A percentile compares a stretch with the other conserved stretches of the same genome.
phyloP scores from a whole-genome alignment of 331 rosid genomes.

The Phaseolus coccineus region DNA sequence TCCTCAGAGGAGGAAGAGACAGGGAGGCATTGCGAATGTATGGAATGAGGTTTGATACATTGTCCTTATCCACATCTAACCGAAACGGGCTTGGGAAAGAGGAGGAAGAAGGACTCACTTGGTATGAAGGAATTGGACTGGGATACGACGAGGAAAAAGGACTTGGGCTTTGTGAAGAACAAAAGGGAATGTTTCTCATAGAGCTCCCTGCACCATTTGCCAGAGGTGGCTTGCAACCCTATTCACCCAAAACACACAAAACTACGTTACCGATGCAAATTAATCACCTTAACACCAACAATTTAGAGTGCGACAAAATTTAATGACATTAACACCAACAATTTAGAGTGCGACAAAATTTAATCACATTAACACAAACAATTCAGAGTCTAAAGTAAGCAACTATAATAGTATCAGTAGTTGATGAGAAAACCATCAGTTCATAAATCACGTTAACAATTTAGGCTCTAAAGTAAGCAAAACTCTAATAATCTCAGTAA shows the following conservation, averaged over 20 bases:
- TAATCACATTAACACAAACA: background rate
- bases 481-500: background rate
- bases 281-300: background rate
- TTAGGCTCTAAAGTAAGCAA: no score
- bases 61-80: constrained; percentile 57
- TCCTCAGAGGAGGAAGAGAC: constrained; percentile 80
- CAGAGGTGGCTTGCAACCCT: constrained; percentile 72
- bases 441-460: background rate
- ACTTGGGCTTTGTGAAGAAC: constrained; percentile 75
- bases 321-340: background rate
- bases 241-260: constrained; percentile 30
- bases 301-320: background rate
- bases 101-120: constrained; percentile 88
- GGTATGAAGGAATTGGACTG: constrained; percentile 87
- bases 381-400: background rate
- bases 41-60: constrained; percentile 62
- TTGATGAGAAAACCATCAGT: background rate
- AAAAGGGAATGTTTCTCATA: constrained; percentile 63
- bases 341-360: background rate
- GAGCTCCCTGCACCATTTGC: constrained; percentile 64
- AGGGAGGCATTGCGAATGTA: constrained; percentile 64
- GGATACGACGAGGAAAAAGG: constrained; percentile 77
- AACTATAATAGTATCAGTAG: background rate
- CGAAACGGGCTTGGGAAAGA: constrained; percentile 85
- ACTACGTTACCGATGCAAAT: background rate